Conservation (phyloP, 148 eudicot genomes). For the Rhododendron kiyosumense region DNA sequence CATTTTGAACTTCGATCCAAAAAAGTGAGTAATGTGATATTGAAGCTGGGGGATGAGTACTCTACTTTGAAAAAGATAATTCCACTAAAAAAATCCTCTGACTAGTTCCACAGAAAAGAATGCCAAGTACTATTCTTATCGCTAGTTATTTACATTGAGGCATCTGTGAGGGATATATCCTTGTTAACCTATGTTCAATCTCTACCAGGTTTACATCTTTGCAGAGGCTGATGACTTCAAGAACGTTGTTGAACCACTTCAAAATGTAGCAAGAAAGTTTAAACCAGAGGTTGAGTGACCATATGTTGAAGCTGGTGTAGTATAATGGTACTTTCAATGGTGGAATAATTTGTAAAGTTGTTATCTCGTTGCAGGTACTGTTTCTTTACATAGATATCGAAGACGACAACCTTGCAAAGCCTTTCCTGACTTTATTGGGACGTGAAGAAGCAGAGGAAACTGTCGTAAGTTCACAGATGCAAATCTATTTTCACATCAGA, state of each 20-base stretch:
- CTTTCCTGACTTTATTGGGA: conserved; percentile 77
- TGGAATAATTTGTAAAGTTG: neutral
- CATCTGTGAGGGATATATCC: neutral
- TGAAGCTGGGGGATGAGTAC: neutral
- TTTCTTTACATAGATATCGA: conserved; percentile 55
- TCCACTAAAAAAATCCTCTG: conserved; percentile 2
- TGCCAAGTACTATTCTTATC: neutral
- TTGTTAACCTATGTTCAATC: conserved; percentile 15
- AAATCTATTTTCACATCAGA: neutral
- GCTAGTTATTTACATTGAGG: neutral
- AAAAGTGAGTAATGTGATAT: neutral
- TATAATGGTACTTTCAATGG: neutral
- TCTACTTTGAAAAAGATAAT: neutral
- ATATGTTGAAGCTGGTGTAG: conserved; percentile 5
- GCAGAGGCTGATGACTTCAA: conserved; percentile 60
- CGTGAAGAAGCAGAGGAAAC: conserved; percentile 72
- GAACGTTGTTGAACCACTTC: conserved; percentile 57
- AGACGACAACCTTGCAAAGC: conserved; percentile 90
- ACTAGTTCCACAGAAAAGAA: neutral
- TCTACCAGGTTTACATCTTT: conserved; percentile 70
- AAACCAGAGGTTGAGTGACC: conserved; percentile 57
- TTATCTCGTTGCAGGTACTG: conserved; percentile 56
- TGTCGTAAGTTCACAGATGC: conserved; percentile 46
- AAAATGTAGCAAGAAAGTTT: conserved; percentile 68
- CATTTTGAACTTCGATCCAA: neutral